A percentile compares a stretch with the other conserved stretches of the same genome.
phyloP scores from a whole-genome alignment of 305 asterid species.

The Andrographis paniculata region DNA sequence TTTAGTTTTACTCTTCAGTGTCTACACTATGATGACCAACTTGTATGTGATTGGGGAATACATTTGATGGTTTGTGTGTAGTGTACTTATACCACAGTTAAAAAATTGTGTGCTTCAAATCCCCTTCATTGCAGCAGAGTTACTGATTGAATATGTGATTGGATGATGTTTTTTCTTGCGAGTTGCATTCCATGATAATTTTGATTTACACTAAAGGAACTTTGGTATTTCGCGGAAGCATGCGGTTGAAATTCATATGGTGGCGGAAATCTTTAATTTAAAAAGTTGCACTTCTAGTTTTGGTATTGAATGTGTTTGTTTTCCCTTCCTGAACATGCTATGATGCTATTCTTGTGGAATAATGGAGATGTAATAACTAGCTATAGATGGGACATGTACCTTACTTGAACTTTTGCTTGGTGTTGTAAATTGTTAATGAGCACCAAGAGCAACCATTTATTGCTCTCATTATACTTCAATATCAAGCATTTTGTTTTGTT shows the following conservation, averaged over 20 bases:
- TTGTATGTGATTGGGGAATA: constrained; percentile 12
- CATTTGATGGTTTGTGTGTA: constrained; percentile 2
- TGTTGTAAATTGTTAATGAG: background rate
- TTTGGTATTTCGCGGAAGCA: too few relatives aligned
- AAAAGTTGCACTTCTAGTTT: too few relatives aligned
- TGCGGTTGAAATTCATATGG: too few relatives aligned
- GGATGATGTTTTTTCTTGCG: background rate
- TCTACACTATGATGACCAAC: constrained; percentile 3
- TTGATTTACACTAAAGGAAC: background rate
- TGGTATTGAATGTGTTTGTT: too few relatives aligned
- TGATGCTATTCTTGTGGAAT: too few relatives aligned
- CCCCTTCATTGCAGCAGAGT: background rate
- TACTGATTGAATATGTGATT: background rate
- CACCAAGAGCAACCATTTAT: background rate
- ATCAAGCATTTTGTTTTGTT: too few relatives aligned
- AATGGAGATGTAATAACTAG: too few relatives aligned
- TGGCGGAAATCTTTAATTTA: too few relatives aligned
- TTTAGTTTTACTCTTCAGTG: too few relatives aligned
- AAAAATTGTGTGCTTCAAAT: constrained; percentile 4
- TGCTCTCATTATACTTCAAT: too few relatives aligned
- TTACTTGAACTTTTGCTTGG: background rate
- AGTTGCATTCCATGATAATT: too few relatives aligned
- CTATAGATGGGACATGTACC: background rate
- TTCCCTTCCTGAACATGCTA: too few relatives aligned
- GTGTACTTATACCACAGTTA: background rate